A percentile compares a stretch with the other conserved stretches of the same genome.
Conservation (phyloP, 768 basidiomycete genomes). For the Rhizopogon vinicolor region DNA sequence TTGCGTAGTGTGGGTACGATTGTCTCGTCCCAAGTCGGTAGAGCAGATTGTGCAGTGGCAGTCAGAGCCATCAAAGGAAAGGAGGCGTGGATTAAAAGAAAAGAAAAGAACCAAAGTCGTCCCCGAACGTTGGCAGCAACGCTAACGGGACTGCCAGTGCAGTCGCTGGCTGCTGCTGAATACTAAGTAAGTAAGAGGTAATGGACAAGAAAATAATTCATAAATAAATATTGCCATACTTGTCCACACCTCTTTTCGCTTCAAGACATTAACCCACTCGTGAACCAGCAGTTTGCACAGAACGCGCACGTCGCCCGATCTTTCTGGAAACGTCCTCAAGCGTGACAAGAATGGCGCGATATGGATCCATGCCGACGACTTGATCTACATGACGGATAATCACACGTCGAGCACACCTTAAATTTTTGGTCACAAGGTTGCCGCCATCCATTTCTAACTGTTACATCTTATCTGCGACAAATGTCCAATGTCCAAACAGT, state of each 20-base stretch:
- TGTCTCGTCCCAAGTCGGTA: conserved; percentile 73
- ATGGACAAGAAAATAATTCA: too few species aligned
- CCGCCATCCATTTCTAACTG: too few species aligned
- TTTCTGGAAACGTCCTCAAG: conserved; percentile 51
- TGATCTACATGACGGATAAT: conserved; percentile 92
- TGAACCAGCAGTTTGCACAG: conserved; percentile 6
- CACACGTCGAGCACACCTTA: conserved; percentile 55
- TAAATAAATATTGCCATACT: not conserved
- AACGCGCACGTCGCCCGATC: conserved; percentile 32
- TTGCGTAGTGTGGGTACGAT: conserved; percentile 80
- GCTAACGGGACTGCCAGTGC: not conserved
- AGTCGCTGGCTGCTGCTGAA: too few species aligned
- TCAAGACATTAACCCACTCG: not conserved
- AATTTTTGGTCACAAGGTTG: too few species aligned
- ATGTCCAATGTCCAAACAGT: too few species aligned
- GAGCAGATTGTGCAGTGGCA: conserved; percentile 30
- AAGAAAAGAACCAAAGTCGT: conserved; percentile 10
- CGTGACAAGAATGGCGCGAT: conserved; percentile 55
- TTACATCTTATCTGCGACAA: too few species aligned
- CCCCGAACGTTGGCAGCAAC: not conserved
- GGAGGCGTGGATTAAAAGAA: conserved; percentile 2
- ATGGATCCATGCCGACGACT: conserved; percentile 75
- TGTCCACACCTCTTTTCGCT: not conserved
- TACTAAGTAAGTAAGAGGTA: too few species aligned
- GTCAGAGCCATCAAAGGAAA: conserved; percentile 35